Conservation (phyloP, 139 green algal genomes). For the Haematococcus sp. region DNA sequence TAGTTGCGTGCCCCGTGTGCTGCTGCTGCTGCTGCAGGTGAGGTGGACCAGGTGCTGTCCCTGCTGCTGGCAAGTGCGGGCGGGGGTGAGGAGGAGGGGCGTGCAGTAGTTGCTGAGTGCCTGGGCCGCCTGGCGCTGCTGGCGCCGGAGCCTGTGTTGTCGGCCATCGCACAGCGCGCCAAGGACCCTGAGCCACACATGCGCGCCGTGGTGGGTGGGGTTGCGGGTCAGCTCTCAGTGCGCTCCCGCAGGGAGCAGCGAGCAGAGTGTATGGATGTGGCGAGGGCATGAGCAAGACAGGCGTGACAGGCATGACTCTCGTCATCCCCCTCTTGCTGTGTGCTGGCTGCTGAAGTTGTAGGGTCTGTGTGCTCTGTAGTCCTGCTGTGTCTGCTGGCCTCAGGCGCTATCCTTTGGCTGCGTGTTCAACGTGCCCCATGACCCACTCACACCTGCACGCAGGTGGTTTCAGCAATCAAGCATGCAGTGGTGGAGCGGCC, state of each 20-base stretch:
- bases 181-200: constrained; percentile 16
- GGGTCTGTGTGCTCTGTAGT: no score
- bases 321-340: no score
- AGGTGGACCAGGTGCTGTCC: constrained; percentile 50
- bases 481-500: constrained; percentile 63
- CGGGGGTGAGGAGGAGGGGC: constrained; percentile 85
- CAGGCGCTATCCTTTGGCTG: no score
- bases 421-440: no score
- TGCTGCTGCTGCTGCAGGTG: constrained; percentile 1
- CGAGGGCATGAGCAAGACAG: no score
- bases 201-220: constrained; percentile 25
- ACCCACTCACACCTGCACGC: background rate
- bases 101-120: constrained; percentile 92
- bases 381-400: no score
- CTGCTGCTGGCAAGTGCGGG: constrained; percentile 71
- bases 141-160: constrained; percentile 47
- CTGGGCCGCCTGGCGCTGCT: constrained; percentile 82
- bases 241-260: background rate
- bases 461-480: constrained; percentile 71
- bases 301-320: no score
- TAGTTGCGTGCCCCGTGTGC: no score
- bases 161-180: constrained; percentile 27
- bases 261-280: no score
- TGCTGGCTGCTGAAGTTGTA: no score
- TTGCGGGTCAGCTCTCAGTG: background rate